Evolutionary conservation across 495 filamentous ascomycete species (phyloP).

Genomic region (Neurospora discreta): DNA sequence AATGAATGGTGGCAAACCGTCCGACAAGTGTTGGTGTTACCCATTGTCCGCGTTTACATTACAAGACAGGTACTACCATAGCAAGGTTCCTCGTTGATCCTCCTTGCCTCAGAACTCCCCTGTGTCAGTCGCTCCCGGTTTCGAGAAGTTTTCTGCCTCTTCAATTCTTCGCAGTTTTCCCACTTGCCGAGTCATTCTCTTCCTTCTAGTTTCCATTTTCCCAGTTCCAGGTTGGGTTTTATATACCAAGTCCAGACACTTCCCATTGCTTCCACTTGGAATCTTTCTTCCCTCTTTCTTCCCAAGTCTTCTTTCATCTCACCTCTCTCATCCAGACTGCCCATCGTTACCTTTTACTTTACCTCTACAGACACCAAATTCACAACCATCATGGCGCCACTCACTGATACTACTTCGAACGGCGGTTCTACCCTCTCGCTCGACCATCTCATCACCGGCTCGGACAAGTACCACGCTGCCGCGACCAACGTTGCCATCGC

Average conservation of each 20-base stretch:
- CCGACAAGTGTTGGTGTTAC: neutral
- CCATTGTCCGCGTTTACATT: neutral
- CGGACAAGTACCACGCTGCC: conserved; percentile 60
- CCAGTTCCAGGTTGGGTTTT: neutral
- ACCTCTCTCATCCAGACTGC: neutral
- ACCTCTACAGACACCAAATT: neutral
- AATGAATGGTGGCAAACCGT: neutral
- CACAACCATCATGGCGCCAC: conserved; percentile 41
- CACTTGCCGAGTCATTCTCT: neutral
- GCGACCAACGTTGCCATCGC: conserved; percentile 72
- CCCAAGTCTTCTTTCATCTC: neutral
- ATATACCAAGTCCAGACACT: neutral
- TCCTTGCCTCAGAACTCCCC: neutral
- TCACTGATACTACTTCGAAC: conserved; percentile 30
- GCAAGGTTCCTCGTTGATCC: neutral
- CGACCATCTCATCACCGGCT: conserved; percentile 19
- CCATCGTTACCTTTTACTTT: neutral
- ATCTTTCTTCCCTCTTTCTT: neutral
- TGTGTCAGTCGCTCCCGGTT: neutral
- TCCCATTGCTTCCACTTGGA: neutral
- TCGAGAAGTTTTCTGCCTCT: neutral
- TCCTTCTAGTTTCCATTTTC: neutral
- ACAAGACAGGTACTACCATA: neutral
- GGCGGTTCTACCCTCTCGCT: conserved; percentile 15
- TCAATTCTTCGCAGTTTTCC: neutral